Evolutionary conservation across 2,329 filamentous ascomycete species (phyloP).

Genomic region (Seiridium cupressi): DNA sequence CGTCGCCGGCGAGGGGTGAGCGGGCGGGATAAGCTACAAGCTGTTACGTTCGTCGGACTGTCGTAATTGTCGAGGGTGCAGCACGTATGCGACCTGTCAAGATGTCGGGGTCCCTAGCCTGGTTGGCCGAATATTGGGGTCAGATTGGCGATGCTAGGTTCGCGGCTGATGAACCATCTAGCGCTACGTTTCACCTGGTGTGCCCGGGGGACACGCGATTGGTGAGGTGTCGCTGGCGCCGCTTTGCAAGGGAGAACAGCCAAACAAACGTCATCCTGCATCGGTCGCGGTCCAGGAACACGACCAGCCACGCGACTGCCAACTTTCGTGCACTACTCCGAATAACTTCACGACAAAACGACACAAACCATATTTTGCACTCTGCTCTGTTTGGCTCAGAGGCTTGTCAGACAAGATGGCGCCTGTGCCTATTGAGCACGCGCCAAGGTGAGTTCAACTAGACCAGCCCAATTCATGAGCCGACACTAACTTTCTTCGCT

Average conservation of each 20-base stretch:
- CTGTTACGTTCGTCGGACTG: too few species aligned
- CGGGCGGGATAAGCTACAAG: too few species aligned
- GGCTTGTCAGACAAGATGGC: conserved; percentile 19
- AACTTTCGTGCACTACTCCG: not conserved
- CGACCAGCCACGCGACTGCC: not conserved
- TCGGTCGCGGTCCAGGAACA: not conserved
- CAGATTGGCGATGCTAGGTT: not conserved
- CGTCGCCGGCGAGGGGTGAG: not conserved
- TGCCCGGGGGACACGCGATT: not conserved
- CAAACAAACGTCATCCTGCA: conserved; percentile 3
- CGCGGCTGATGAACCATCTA: not conserved
- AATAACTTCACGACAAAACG: not conserved
- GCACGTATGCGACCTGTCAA: not conserved
- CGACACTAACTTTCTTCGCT: not conserved
- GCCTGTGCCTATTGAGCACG: conserved; percentile 24
- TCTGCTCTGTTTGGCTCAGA: not conserved
- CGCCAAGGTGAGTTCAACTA: conserved; percentile 19
- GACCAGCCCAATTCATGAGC: not conserved
- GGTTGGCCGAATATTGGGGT: not conserved
- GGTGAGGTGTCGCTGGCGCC: not conserved
- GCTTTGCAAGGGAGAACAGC: not conserved
- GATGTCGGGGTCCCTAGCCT: not conserved
- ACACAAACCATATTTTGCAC: not conserved
- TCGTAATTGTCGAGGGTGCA: too few species aligned
- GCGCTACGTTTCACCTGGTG: not conserved